Evolutionary conservation across 2,329 filamentous ascomycete species (phyloP).

Genomic region (Pseudogymnoascus sp.): DNA sequence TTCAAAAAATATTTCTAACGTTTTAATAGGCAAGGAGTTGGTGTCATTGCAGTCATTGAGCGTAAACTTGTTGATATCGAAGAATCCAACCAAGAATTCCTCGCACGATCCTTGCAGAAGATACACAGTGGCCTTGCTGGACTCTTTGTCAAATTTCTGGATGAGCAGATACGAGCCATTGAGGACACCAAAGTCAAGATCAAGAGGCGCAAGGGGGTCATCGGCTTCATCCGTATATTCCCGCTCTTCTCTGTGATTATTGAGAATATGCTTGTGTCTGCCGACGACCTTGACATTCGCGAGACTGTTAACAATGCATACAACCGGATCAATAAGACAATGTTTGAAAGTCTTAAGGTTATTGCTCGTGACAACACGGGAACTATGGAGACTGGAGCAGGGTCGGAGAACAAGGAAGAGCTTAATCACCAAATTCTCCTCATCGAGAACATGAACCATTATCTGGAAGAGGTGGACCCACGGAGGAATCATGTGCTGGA

Average conservation of each 20-base stretch:
- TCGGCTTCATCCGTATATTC: conserved; percentile 90
- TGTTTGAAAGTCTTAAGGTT: conserved; percentile 95
- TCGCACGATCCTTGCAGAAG: conserved; percentile 73
- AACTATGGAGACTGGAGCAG: conserved; percentile 44
- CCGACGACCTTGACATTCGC: conserved; percentile 61
- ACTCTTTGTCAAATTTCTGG: conserved; percentile 81
- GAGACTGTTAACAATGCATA: conserved; percentile 82
- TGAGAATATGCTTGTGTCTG: conserved; percentile 70
- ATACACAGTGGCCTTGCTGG: conserved; percentile 67
- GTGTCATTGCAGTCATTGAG: conserved; percentile 75
- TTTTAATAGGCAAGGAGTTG: conserved; percentile 69
- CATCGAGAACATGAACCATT: conserved; percentile 99
- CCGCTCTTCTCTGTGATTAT: conserved; percentile 76
- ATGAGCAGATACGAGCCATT: conserved; percentile 90
- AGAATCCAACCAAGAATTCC: conserved; percentile 89
- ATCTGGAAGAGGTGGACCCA: conserved; percentile 81
- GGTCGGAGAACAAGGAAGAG: conserved; percentile 88
- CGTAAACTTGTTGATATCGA: conserved; percentile 71
- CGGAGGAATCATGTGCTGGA: conserved; percentile 68
- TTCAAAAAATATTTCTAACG: conserved; percentile 18
- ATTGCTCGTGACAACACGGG: conserved; percentile 70
- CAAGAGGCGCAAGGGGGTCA: conserved; percentile 96
- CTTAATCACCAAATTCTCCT: conserved; percentile 95
- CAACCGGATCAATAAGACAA: conserved; percentile 79
- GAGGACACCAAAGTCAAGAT: conserved; percentile 99